Conservation (phyloP, 1,139 yeast genomes). For the Saccharomyces uvarum region DNA sequence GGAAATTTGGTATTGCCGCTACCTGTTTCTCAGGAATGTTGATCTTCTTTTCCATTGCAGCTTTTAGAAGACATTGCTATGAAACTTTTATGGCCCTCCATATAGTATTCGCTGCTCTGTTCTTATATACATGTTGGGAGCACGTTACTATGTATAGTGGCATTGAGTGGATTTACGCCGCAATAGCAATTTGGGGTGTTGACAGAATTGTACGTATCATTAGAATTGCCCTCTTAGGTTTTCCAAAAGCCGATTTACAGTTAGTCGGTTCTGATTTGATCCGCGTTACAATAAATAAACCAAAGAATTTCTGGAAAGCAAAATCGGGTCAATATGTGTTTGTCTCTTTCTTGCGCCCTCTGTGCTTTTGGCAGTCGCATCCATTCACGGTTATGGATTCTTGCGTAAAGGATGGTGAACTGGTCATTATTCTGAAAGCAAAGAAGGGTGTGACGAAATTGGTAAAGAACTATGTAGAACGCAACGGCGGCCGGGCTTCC, state of each 20-base stretch:
- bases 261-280: conserved; percentile 39
- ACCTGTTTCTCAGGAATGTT: conserved; percentile 25
- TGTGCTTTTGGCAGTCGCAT: conserved; percentile 62
- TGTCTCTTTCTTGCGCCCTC: conserved; percentile 22
- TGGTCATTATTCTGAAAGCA: conserved; percentile 41
- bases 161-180: conserved; percentile 42
- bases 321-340: conserved; percentile 29
- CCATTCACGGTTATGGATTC: conserved; percentile 52
- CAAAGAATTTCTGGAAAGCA: conserved; percentile 31
- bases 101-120: conserved; percentile 48
- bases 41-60: conserved; percentile 39
- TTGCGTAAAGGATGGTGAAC: conserved; percentile 23
- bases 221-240: conserved; percentile 41
- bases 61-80: conserved; percentile 49
- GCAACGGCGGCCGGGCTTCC: conserved; percentile 15
- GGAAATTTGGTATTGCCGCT: conserved; percentile 49
- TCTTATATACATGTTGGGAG: conserved; percentile 51
- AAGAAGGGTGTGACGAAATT: conserved; percentile 40
- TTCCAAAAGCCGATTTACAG: conserved; percentile 42
- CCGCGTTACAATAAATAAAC: conserved; percentile 31
- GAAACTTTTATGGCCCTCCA: conserved; percentile 59
- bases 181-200: conserved; percentile 55
- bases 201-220: conserved; percentile 49
- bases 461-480: conserved; percentile 29
- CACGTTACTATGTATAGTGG: conserved; percentile 46